Evolutionary conservation across 1,139 yeast species (phyloP).

Genomic region (Yarrowia galli): DNA sequence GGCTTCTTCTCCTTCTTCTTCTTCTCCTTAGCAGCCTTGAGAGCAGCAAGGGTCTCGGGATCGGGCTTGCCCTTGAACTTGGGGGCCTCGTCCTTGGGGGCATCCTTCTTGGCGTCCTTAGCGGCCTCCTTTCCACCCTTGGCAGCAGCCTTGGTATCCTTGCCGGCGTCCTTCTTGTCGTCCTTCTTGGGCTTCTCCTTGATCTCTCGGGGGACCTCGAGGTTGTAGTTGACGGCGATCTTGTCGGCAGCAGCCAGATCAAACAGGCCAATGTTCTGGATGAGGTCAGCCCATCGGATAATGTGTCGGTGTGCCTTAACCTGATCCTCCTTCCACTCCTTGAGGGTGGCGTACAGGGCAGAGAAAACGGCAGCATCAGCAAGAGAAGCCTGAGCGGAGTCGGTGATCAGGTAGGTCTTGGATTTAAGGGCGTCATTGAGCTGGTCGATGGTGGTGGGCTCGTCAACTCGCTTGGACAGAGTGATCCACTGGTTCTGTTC

Average conservation of each 20-base stretch:
- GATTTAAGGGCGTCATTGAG: constrained; percentile 75
- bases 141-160: constrained; percentile 44
- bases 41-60: constrained; percentile 65
- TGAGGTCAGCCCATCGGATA: constrained; percentile 87
- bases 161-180: constrained; percentile 52
- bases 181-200: constrained; percentile 63
- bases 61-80: constrained; percentile 39
- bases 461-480: constrained; percentile 68
- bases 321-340: constrained; percentile 64
- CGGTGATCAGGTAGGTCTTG: constrained; percentile 76
- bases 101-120: constrained; percentile 41
- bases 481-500: constrained; percentile 82
- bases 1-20: constrained; percentile 58
- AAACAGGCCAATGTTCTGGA: constrained; percentile 65
- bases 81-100: constrained; percentile 40
- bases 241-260: constrained; percentile 62
- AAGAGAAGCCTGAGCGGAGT: constrained; percentile 64
- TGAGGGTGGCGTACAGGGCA: constrained; percentile 65
- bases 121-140: constrained; percentile 40
- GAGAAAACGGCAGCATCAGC: constrained; percentile 75
- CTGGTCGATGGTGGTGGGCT: constrained; percentile 56
- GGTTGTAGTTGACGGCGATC: constrained; percentile 63
- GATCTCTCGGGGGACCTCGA: constrained; percentile 72
- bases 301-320: constrained; percentile 73
- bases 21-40: constrained; percentile 80